A percentile compares a stretch with the other conserved stretches of the same genome.
These are phyloP conservation scores for Colletotrichum noveboracense DNA, from an alignment of 2,329 filamentous ascomycete species.

Conservation along the genomic window DNA sequence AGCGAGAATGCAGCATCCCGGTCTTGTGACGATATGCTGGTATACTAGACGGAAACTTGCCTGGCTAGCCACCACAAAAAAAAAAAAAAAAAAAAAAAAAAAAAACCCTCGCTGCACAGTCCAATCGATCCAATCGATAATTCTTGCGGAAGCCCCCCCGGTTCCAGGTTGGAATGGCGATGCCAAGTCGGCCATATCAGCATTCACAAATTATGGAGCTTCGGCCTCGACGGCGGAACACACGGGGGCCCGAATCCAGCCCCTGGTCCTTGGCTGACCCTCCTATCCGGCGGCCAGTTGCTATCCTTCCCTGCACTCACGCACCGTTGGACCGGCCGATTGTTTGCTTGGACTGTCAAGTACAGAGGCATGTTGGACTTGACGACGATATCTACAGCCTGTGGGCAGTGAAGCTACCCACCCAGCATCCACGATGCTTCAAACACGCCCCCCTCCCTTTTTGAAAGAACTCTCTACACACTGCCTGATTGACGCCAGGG, in stretches of 20 bases:
- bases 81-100: no score
- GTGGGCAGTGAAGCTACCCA: background rate
- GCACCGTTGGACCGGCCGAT: background rate
- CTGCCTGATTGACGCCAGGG: background rate
- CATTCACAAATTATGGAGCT: background rate
- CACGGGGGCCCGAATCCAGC: constrained; percentile 4
- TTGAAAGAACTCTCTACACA: background rate
- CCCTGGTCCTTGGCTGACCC: constrained; percentile 5
- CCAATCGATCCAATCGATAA: background rate
- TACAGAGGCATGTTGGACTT: background rate
- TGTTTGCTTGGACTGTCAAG: background rate
- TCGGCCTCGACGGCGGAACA: constrained; percentile 8
- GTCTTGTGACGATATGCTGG: background rate
- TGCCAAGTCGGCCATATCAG: background rate
- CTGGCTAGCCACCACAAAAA: background rate
- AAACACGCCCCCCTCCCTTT: background rate
- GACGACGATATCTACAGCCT: background rate
- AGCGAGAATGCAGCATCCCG: background rate
- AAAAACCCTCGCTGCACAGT: background rate
- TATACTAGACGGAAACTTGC: background rate
- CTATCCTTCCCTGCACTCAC: background rate
- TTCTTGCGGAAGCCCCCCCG: background rate
- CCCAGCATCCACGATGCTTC: background rate
- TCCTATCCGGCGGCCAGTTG: background rate
- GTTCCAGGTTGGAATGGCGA: background rate